These are phyloP conservation scores for Paradendryphiella salina DNA, from an alignment of 2,329 filamentous ascomycete genomes.

Conservation along the genomic window DNA sequence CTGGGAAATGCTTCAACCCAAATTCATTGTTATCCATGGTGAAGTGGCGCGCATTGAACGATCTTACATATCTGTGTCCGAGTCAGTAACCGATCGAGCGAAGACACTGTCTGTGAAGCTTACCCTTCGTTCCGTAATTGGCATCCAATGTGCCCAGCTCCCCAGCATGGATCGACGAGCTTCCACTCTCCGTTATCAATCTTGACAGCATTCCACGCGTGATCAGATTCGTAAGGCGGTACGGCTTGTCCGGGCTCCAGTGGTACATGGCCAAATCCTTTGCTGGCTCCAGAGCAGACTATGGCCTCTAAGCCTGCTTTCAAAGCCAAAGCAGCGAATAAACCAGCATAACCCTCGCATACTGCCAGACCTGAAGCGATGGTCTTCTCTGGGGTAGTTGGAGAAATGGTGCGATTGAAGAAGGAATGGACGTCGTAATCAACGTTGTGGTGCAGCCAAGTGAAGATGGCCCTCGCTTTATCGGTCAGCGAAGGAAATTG, in stretches of 20 bases:
- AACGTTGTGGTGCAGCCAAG: constrained; percentile 94
- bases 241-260: constrained; percentile 65
- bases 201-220: constrained; percentile 92
- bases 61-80: constrained; percentile 60
- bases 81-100: constrained; percentile 1
- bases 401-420: constrained; percentile 69
- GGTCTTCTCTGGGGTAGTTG: constrained; percentile 70
- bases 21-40: constrained; percentile 76
- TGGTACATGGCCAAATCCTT: constrained; percentile 74
- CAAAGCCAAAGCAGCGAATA: constrained; percentile 77
- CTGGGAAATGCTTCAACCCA: constrained; percentile 77
- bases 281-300: constrained; percentile 77
- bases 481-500: constrained; percentile 83
- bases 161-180: constrained; percentile 90
- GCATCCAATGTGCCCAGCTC: constrained; percentile 68
- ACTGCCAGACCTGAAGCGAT: constrained; percentile 80
- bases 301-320: constrained; percentile 78
- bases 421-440: constrained; percentile 80
- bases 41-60: constrained; percentile 64
- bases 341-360: constrained; percentile 85
- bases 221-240: constrained; percentile 66
- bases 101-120: constrained; percentile 42
- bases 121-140: constrained; percentile 53
- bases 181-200: constrained; percentile 91
- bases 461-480: constrained; percentile 90